Base-by-base conservation (phyloP, 2,329 filamentous ascomycete genomes). In the Monosporascus sp. region DNA sequence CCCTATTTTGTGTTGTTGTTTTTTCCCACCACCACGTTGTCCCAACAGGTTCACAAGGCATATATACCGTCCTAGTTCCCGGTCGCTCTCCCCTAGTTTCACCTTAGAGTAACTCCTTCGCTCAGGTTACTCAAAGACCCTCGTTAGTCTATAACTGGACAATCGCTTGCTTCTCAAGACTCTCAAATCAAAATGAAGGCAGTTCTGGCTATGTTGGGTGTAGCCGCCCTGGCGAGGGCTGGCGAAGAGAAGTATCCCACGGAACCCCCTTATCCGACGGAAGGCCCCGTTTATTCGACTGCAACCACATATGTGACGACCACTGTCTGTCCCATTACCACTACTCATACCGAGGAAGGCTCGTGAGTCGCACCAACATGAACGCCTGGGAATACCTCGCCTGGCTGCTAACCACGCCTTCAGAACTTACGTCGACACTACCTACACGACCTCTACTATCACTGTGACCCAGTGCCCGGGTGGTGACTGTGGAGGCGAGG, bases 281-380 rank as follows among this genome's bases (percentile, higher is more conserved):
- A 54, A 37, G 22, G 49, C 17, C 44, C 53, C 22, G 31, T 54
- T 7, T 36, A 43, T n/a, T 52, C 57, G 44, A 65, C 63, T 9
- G 55, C 53, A 17, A 66, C 63, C 2, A 74, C 67, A 51, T 75
- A 75, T 54, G 71, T 69, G 48, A 75, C 72, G 22, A 69, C 72
- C 14, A 77, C 74, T 4, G 67, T 74, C 49, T 79, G 76, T 62
- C 76, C 76, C 11, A 67, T 75, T 55, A 77, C 74, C 9, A 66
- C 69, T 36, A 78, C 75, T 14, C 62, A 71, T 53, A 74, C 72
- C 17, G 56, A 63, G 15, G 60, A 65, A 38, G 73, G 72, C 65
- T 68, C 67, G 72, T 75, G 64, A 72, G 72, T 69, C 46, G 7
- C 20, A 11, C 7, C 22, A 17, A 3, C 39, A 11, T 7, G 44